phyloP scores from a whole-genome alignment of 2,329 filamentous ascomycete species.

The Bipolaris oryzae region DNA sequence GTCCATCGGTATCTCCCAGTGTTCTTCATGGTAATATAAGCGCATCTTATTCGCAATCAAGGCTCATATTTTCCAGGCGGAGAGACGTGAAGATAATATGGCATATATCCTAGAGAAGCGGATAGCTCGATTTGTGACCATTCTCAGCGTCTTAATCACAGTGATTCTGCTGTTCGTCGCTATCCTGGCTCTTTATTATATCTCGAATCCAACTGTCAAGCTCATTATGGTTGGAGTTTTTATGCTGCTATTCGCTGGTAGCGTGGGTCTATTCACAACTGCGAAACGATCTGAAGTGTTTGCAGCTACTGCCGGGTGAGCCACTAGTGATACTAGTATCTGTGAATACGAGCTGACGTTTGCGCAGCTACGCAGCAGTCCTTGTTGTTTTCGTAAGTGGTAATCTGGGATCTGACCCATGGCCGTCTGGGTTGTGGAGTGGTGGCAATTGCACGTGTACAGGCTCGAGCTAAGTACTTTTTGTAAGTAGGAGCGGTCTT shows the following conservation, averaged over 20 bases:
- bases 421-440: too few relatives aligned
- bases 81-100: background rate
- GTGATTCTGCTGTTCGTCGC: constrained; percentile 31
- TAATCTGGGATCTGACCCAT: constrained; percentile 14
- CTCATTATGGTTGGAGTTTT: constrained; percentile 28
- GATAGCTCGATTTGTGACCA: background rate
- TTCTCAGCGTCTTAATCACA: constrained; percentile 9
- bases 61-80: background rate
- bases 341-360: too few relatives aligned
- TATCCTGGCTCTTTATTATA: constrained; percentile 26
- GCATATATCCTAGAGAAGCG: background rate
- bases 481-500: too few relatives aligned
- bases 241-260: constrained; percentile 30
- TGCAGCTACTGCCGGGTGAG: constrained; percentile 18
- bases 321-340: too few relatives aligned
- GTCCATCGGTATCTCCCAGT: too few relatives aligned
- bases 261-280: constrained; percentile 26
- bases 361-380: constrained; percentile 30
- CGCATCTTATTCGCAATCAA: background rate
- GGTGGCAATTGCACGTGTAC: too few relatives aligned
- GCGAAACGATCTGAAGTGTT: constrained; percentile 32
- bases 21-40: too few relatives aligned
- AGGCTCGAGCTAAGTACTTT: too few relatives aligned
- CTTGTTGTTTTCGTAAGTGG: constrained; percentile 31
- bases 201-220: constrained; percentile 18